phyloP scores from a whole-genome alignment of 176 grass and related monocot species.

The Pharus latifolius region DNA sequence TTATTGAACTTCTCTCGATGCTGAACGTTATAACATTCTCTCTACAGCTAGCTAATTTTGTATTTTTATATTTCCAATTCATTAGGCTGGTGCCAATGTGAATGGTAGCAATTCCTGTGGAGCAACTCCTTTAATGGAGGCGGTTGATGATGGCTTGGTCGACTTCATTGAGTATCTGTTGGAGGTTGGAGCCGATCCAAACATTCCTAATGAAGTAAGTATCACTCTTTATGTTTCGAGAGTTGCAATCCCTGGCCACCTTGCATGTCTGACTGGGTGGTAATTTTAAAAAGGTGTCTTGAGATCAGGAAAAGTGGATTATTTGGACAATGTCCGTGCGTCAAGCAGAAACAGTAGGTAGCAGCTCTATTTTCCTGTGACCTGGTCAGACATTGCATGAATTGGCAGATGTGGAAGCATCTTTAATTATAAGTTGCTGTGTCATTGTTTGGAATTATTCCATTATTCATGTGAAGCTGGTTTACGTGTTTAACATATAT shows the following conservation, averaged over 20 bases:
- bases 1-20: background rate
- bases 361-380: background rate
- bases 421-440: background rate
- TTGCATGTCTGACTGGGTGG: background rate
- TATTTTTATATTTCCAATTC: background rate
- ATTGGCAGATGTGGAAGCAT: too few species aligned
- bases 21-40: background rate
- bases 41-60: background rate
- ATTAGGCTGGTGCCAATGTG: constrained; percentile 40
- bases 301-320: background rate
- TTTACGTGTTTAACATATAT: background rate
- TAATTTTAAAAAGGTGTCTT: background rate
- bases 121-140: constrained; percentile 9
- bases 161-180: constrained; percentile 28
- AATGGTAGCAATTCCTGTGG: constrained; percentile 4
- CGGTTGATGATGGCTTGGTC: constrained; percentile 14
- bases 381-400: background rate
- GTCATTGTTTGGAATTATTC: too few species aligned
- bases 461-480: too few species aligned
- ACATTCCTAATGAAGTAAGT: constrained; percentile 23
- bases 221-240: background rate
- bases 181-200: constrained; percentile 36
- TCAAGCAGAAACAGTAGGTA: background rate
- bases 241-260: background rate
- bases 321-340: background rate